phyloP scores from a whole-genome alignment of 2,329 filamentous ascomycete genomes.

The Juglanconis sp. region DNA sequence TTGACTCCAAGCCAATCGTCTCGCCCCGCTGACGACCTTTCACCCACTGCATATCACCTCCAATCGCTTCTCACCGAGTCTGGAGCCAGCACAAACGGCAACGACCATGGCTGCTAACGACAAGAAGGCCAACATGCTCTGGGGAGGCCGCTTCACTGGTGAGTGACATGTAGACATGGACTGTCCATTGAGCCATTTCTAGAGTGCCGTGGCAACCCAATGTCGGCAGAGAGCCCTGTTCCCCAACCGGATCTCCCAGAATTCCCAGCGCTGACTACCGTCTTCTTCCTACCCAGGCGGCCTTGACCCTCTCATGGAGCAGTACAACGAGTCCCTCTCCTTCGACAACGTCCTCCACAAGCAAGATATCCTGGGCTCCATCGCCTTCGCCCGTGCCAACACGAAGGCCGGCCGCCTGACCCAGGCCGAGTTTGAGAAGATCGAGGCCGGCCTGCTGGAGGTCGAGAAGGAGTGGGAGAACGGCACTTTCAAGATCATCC shows the following conservation, averaged over 20 bases:
- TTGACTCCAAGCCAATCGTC: neutral
- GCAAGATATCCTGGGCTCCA: conserved; percentile 75
- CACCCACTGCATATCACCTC: neutral
- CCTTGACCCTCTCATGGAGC: conserved; percentile 80
- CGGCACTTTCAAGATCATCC: conserved; percentile 48
- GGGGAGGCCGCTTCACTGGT: conserved; percentile 11
- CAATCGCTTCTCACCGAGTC: neutral
- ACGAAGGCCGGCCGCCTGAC: conserved; percentile 71
- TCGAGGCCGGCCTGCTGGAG: conserved; percentile 66
- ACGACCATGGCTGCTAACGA: conserved; percentile 4
- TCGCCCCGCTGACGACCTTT: neutral
- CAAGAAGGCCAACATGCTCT: conserved; percentile 13
- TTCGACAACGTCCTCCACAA: conserved; percentile 77
- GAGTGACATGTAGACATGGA: neutral
- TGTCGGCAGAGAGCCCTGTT: neutral
- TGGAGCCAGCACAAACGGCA: neutral
- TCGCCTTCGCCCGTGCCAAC: conserved; percentile 81
- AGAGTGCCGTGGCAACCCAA: neutral
- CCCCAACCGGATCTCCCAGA: too few relatives aligned
- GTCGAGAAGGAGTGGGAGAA: conserved; percentile 53
- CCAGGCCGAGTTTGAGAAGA: conserved; percentile 67
- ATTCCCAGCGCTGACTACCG: neutral
- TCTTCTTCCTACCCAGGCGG: conserved; percentile 52
- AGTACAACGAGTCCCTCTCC: conserved; percentile 78
- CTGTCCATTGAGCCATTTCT: neutral